Evolutionary conservation across 2,329 filamentous ascomycete species (phyloP).

Genomic region (Verruconis gallopava): DNA sequence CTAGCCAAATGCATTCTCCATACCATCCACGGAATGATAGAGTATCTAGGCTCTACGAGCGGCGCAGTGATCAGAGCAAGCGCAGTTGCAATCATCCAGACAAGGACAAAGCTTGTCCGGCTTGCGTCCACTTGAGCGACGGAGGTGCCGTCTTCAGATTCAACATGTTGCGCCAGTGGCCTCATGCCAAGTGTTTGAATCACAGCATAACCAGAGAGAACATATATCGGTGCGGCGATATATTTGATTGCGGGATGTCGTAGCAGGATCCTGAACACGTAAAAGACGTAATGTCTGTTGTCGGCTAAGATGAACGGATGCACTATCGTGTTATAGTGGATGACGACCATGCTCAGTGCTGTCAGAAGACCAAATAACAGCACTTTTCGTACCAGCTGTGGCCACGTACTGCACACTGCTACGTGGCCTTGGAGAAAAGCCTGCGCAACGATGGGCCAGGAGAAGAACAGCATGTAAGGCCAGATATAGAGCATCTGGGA

Average conservation of each 20-base stretch:
- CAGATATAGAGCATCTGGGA: constrained; percentile 93
- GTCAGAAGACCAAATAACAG: constrained; percentile 10
- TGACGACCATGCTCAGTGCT: constrained; percentile 29
- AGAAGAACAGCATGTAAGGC: constrained; percentile 84
- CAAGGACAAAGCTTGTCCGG: constrained; percentile 39
- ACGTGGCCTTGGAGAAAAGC: constrained; percentile 29
- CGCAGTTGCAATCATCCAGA: constrained; percentile 56
- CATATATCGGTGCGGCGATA: constrained; percentile 56
- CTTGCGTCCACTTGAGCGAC: neutral
- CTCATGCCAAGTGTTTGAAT: constrained; percentile 42
- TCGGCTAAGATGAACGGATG: constrained; percentile 95
- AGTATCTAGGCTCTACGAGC: constrained; percentile 89
- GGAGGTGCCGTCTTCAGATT: neutral
- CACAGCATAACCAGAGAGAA: constrained; percentile 53
- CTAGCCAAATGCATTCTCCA: constrained; percentile 79
- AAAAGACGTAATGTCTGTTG: constrained; percentile 96
- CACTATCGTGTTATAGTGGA: constrained; percentile 80
- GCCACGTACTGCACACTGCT: constrained; percentile 14
- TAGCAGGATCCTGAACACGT: constrained; percentile 75
- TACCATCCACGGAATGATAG: constrained; percentile 88
- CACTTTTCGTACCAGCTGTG: constrained; percentile 12
- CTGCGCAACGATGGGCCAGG: constrained; percentile 59
- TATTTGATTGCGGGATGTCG: constrained; percentile 52
- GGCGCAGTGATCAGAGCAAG: constrained; percentile 79
- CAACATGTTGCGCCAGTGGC: neutral